Evolutionary conservation across 768 basidiomycete genomes (phyloP), one percentile per base, ranked within the genome.

Genomic region (Saitozyma sp.): DNA sequence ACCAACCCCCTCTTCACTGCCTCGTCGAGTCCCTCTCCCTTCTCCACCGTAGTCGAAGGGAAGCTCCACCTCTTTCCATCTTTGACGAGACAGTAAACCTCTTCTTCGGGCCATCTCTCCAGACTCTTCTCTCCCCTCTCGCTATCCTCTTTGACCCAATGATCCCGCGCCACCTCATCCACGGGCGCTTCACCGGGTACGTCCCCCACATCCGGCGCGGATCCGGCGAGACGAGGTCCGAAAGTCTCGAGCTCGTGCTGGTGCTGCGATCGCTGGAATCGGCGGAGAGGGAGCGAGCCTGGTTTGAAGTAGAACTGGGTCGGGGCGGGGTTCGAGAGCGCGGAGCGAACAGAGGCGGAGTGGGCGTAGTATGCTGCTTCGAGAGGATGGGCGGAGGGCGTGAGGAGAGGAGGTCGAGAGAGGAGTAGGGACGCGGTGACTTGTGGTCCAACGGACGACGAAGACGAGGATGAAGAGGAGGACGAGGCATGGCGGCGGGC

Each of bases 241-340:
- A 92, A 97, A 0, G 89, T 87, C 56, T 83, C 82, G 45, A 82
- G 81, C 71, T 93, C 91, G 54, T 89, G 85, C 62, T 83, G 82
- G 51, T 85, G 84, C 72, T 93, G 89, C 74, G 92, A 89, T 54
- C 86, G 79, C 53, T 84, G 86, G 80, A 92, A 95, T 45, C 89
- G 85, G 13, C 87, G 86, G 77, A 93, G 89, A 39, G 93, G 84
- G 14, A 90, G 83, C 0, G 92, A 90, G 9, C 93, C 93, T 54
- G 87, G 87, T 80, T 92, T 92, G 84, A 95, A 95, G 82, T 94
- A 97, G 80, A 95, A 92, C 52, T 92, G 88, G 61, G 86, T 83
- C 16, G 93, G 90, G 77, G 92, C 88, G 0, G 93, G 93, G 69
- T 91, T 91, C 76, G 89, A 88, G 53, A 97, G 81, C 3, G 92